Evolutionary conservation across 1,284 basidiomycete species (phyloP).

Genomic region (Naganishia sp.): DNA sequence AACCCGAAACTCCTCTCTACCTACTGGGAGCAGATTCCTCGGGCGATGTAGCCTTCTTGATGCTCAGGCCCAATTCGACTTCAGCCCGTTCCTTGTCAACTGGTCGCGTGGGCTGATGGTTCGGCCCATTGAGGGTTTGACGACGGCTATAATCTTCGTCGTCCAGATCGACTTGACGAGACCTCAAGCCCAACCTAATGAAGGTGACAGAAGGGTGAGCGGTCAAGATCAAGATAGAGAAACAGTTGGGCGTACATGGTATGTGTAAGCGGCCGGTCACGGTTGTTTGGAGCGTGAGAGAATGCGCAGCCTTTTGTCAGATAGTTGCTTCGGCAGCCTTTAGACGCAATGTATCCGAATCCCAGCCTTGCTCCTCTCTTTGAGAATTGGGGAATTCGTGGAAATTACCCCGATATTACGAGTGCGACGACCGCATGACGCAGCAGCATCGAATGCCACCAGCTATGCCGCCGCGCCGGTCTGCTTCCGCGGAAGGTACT

Average conservation of each 20-base stretch:
- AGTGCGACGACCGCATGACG: no score
- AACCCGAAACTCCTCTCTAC: slow-evolving; percentile 23
- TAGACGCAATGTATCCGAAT: no score
- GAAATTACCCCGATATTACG: no score
- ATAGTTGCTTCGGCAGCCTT: no score
- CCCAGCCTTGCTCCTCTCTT: no score
- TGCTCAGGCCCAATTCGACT: slow-evolving; percentile 83
- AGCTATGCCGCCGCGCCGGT: no score
- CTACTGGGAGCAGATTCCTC: slow-evolving; percentile 73
- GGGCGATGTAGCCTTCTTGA: slow-evolving; percentile 92
- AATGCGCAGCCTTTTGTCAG: not conserved
- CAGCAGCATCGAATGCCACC: no score
- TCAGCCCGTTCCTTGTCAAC: slow-evolving; percentile 97
- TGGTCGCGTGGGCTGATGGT: slow-evolving; percentile 86
- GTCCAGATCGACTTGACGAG: slow-evolving; percentile 29
- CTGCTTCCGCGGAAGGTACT: no score
- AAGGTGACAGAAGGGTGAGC: not conserved
- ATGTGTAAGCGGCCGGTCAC: not conserved
- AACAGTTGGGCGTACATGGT: slow-evolving; percentile 4
- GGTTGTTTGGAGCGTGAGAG: not conserved
- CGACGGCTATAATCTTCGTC: slow-evolving; percentile 35
- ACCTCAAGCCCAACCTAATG: slow-evolving; percentile 16
- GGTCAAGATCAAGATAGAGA: not conserved
- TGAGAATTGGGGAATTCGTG: not conserved
- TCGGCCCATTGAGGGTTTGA: slow-evolving; percentile 25